Conservation (phyloP, 2,329 filamentous ascomycete species). For the Huntiella savannae region DNA sequence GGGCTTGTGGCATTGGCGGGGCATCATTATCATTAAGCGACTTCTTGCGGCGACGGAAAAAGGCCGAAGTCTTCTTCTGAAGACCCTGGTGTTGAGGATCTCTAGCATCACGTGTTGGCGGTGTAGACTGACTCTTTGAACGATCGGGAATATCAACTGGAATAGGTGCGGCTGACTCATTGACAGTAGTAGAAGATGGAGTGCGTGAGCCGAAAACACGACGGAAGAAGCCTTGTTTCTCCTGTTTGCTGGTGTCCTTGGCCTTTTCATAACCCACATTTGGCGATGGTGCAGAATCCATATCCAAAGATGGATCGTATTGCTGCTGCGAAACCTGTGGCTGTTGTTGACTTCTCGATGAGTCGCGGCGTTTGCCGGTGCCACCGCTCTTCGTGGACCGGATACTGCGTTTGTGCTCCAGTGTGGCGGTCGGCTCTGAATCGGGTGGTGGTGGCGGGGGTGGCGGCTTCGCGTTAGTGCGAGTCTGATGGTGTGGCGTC, state of each 20-base stretch:
- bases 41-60: constrained; percentile 87
- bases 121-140: constrained; percentile 19
- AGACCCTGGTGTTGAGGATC: constrained; percentile 32
- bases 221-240: constrained; percentile 76
- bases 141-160: constrained; percentile 17
- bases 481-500: neutral
- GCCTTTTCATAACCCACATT: constrained; percentile 39
- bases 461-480: constrained; percentile 11
- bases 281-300: constrained; percentile 37
- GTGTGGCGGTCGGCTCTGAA: constrained; percentile 37
- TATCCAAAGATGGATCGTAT: constrained; percentile 19
- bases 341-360: constrained; percentile 11
- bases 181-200: constrained; percentile 19
- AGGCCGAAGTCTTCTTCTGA: constrained; percentile 83
- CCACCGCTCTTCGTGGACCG: constrained; percentile 31
- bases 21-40: constrained; percentile 50
- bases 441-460: constrained; percentile 26
- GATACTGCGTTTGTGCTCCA: constrained; percentile 37
- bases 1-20: constrained; percentile 37
- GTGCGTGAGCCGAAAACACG: constrained; percentile 68
- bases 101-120: constrained; percentile 29
- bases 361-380: constrained; percentile 6
- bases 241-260: constrained; percentile 38
- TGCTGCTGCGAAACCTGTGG: constrained; percentile 14
- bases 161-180: constrained; percentile 7